Evolutionary conservation across 805 yeast species (phyloP), one percentile per base, ranked within the genome.

Genomic region (Saccharomyces paradoxus): DNA sequence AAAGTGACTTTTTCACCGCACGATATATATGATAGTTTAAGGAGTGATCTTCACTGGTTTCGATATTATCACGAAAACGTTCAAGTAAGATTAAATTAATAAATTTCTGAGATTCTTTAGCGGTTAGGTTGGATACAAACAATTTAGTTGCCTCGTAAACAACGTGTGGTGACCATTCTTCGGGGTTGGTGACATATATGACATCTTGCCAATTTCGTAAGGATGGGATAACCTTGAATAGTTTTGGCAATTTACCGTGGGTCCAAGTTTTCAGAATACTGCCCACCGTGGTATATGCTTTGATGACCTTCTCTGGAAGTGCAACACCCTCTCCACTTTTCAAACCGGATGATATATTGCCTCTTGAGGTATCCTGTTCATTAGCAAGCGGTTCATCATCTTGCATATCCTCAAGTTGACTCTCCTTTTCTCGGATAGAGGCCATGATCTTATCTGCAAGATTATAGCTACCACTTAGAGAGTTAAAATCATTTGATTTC

Each of bases 191-290:
- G 46, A 94, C 97, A 66, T 83, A 92, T 37, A 94, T 74, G 32
- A 94, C 86, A 69, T 92, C 98, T 69, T 90, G 90, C 99, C 99
- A 94, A 72, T 92, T 92, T 62, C 81, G 86, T 60, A 94, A 78
- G 3, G 96, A 81, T 37, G 99, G 99, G 54, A 95, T 80, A 51
- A 94, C 96, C 68, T 94, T 94, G 77, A 94, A 94, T 32, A 95
- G 80, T 65, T 92, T 91, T n/a, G 99, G 99, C 52, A 94, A 77
- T 71, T 91, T 91, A 50, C 99, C 99, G 65, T 94, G 96, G 44
- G 91, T 86, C 82, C 95, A 94, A 4, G 95, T 83, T 22, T 89
- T 79, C 56, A 94, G 76, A 52, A 92, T 84, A 61, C 83, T 84
- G 8, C 98, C 98, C 49, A 94, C 92, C 66, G 89, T 89, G 50